phyloP scores from a whole-genome alignment of 371 early-diverging fungal genomes.

The Cokeromyces recurvatus region DNA sequence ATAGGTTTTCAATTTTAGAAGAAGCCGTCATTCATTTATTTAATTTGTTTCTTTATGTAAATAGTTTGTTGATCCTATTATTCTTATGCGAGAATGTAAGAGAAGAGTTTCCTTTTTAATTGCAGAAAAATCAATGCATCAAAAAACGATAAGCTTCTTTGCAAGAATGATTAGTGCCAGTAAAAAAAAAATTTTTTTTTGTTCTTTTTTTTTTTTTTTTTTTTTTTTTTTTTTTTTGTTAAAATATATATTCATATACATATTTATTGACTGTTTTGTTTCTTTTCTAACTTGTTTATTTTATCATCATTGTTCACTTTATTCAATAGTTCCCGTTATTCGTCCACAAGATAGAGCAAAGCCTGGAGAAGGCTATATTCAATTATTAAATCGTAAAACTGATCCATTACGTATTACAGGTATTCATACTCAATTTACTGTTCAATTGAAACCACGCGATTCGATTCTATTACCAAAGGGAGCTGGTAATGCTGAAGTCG shows the following conservation, averaged over 20 bases:
- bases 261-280: not conserved
- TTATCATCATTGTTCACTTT: too few species aligned
- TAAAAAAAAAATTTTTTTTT: constrained; percentile 21
- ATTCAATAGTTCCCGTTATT: constrained; percentile 70
- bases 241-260: not conserved
- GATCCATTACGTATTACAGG: constrained; percentile 67
- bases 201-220: constrained; percentile 1
- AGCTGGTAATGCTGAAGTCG: constrained; percentile 62
- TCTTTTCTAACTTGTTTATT: not conserved
- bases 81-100: constrained; percentile 71
- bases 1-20: too few species aligned
- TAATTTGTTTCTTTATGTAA: too few species aligned
- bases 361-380: constrained; percentile 63
- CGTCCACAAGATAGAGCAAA: constrained; percentile 85
- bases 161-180: constrained; percentile 66
- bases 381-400: constrained; percentile 53
- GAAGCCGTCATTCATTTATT: too few species aligned
- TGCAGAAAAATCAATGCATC: constrained; percentile 84
- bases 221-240: constrained; percentile 3
- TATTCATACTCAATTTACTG: constrained; percentile 62
- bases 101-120: constrained; percentile 78
- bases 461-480: constrained; percentile 57
- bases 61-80: constrained; percentile 87
- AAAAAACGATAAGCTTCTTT: constrained; percentile 74
- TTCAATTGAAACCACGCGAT: constrained; percentile 55